These are phyloP conservation scores for Fragaria nilgerrensis DNA, from an alignment of 306 rosid genomes.

Conservation along the genomic window DNA sequence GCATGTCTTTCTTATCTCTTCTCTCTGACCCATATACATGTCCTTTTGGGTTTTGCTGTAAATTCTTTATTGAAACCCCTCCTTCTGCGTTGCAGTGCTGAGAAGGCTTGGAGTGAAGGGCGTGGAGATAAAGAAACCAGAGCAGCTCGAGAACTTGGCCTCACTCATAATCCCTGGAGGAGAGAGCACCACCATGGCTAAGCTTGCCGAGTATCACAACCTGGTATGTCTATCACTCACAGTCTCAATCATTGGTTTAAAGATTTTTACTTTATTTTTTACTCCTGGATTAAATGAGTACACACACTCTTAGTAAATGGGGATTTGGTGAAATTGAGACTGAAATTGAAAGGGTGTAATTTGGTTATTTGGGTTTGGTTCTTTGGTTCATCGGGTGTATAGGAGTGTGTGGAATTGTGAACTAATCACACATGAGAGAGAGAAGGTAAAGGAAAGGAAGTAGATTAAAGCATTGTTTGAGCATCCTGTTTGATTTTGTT, in stretches of 20 bases:
- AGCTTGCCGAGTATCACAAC: constrained; percentile 85
- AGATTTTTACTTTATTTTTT: background rate
- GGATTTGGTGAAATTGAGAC: background rate
- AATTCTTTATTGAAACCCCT: background rate
- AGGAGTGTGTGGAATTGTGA: background rate
- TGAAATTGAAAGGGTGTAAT: background rate
- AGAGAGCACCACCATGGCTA: constrained; percentile 98
- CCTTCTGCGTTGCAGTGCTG: constrained; percentile 49
- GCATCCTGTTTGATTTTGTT: background rate
- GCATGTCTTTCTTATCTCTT: constrained; percentile 25
- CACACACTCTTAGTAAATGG: background rate
- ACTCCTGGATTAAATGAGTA: background rate
- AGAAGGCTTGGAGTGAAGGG: constrained; percentile 87
- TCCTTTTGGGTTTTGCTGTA: background rate
- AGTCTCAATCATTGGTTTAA: background rate
- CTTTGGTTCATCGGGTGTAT: background rate
- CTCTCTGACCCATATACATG: background rate
- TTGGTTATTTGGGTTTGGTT: background rate
- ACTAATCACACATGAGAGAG: background rate
- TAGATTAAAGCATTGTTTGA: background rate
- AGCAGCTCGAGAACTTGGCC: constrained; percentile 65
- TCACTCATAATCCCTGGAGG: constrained; percentile 97
- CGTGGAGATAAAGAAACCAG: constrained; percentile 83
- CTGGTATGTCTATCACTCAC: constrained; percentile 41
- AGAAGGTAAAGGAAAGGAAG: background rate